These are phyloP conservation scores for Maudiozyma turicensis DNA, from an alignment of 805 yeast species.

Conservation along the genomic window DNA sequence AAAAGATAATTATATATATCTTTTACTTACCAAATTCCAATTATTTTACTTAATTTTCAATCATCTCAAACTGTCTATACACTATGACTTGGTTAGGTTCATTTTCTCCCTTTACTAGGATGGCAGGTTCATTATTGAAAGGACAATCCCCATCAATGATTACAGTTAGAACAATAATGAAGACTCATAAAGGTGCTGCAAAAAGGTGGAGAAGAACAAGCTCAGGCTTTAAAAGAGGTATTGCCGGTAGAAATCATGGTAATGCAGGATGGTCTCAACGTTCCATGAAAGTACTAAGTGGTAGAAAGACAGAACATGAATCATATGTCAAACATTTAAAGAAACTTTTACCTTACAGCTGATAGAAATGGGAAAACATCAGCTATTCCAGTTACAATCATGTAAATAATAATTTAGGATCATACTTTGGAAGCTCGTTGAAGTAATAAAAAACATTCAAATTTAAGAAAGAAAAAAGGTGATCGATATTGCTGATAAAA, in stretches of 20 bases:
- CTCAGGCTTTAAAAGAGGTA: conserved; percentile 53
- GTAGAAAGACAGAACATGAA: conserved; percentile 45
- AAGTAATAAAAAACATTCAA: too few relatives aligned
- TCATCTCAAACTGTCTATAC: neutral
- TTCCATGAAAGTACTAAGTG: conserved; percentile 48
- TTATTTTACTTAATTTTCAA: too few relatives aligned
- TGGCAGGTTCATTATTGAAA: conserved; percentile 2
- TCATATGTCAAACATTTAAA: conserved; percentile 51
- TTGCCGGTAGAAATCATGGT: conserved; percentile 87
- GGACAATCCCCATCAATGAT: conserved; percentile 9
- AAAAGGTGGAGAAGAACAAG: conserved; percentile 79
- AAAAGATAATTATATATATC: too few relatives aligned
- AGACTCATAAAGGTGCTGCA: conserved; percentile 80
- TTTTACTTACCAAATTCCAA: neutral
- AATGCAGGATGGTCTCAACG: conserved; percentile 78
- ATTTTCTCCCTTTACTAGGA: conserved; percentile 1
- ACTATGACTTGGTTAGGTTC: neutral
- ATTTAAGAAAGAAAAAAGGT: too few relatives aligned
- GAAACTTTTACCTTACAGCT: conserved; percentile 42
- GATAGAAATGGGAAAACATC: neutral
- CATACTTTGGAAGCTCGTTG: neutral
- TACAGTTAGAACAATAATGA: conserved; percentile 36
- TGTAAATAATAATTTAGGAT: neutral
- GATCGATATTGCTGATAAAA: too few relatives aligned
- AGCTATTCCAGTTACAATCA: too few relatives aligned